Conservation (phyloP, 805 yeast genomes). For the Dipodascus geniculatus region DNA sequence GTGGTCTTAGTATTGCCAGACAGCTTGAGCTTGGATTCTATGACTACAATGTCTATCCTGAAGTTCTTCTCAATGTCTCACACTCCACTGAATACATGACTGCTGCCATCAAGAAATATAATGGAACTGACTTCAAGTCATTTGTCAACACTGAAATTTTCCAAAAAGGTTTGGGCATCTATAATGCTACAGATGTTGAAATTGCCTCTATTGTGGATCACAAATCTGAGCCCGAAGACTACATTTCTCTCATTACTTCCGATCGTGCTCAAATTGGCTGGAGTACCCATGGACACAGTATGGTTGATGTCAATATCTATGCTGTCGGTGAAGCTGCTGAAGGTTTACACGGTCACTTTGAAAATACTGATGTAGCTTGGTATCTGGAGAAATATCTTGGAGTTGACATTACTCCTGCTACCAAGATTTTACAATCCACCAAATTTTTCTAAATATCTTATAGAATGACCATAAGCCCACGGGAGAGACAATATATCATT, state of each 20-base stretch:
- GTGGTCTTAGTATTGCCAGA: constrained; percentile 81
- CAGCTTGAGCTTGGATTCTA: constrained; percentile 63
- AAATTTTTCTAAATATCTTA: constrained; percentile 2
- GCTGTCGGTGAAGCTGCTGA: constrained; percentile 43
- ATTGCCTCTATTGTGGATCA: constrained; percentile 31
- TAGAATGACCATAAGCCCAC: no score
- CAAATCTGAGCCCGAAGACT: constrained; percentile 29
- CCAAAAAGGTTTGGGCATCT: constrained; percentile 54
- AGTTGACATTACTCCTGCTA: constrained; percentile 20
- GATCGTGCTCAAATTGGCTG: constrained; percentile 82
- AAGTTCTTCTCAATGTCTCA: constrained; percentile 52
- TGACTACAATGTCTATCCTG: constrained; percentile 80
- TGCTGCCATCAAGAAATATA: constrained; percentile 31
- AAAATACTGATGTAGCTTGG: constrained; percentile 73
- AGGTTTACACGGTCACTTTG: constrained; percentile 66
- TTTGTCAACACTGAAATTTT: constrained; percentile 46
- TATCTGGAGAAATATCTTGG: constrained; percentile 49
- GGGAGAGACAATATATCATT: no score
- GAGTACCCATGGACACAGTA: constrained; percentile 94
- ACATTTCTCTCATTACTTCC: constrained; percentile 61
- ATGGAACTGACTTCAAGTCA: constrained; percentile 26
- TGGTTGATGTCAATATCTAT: constrained; percentile 88
- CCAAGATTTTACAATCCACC: constrained; percentile 16
- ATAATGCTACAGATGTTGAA: constrained; percentile 45
- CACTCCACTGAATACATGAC: constrained; percentile 70